Base-by-base conservation (phyloP, 192 early-diverging fungal species). In the Backusella australiensis region DNA sequence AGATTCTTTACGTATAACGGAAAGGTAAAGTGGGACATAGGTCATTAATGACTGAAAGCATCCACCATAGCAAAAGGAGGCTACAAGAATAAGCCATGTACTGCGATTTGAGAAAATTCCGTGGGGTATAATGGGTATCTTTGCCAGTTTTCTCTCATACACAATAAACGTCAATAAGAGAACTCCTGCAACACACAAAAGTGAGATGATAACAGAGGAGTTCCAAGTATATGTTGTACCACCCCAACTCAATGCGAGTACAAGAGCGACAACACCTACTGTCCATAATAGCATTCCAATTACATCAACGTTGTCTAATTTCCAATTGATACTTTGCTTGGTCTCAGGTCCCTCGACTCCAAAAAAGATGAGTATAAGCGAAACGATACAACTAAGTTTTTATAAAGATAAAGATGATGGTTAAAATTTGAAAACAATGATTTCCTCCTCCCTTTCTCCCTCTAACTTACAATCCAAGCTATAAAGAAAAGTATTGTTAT, bases 161-260 rank as follows among this genome's bases (percentile, higher is more conserved):
- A 59, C 46, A 23, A 14, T 42, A 69, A 80, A 80, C 0, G 56
- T 6, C 0, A 42, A n/a, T 9, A 80, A 26, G 2, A 67, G n/a
- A 34, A 63, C 75, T n/a, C 38, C 79, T 4, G 71, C 38, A 32
- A 80, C 71, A 69, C 79, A 80, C 21, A 80, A 29, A 21, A 80
- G 69, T 0, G 71, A 17, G 26, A 80, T 35, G 6, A 80, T 67
- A 21, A 63, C 56, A 9, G 79, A 32, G 11, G 79, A 67, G 19
- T 76, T 73, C 79, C 79, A 80, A n/a, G 71, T 36, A 67, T 86
- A 86, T 9, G 85, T 75, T 29, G 86, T 86, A 29, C 87, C 89
- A 69, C 89, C 90, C 77, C 84, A 86, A 72, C 87, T 89, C 26
- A 91, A 78, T 26, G 85, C 90, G 73, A 91, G 83, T 6, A 84